Evolutionary conservation across 2,329 filamentous ascomycete species (phyloP).

Genomic region (Magnaporthales sp.): DNA sequence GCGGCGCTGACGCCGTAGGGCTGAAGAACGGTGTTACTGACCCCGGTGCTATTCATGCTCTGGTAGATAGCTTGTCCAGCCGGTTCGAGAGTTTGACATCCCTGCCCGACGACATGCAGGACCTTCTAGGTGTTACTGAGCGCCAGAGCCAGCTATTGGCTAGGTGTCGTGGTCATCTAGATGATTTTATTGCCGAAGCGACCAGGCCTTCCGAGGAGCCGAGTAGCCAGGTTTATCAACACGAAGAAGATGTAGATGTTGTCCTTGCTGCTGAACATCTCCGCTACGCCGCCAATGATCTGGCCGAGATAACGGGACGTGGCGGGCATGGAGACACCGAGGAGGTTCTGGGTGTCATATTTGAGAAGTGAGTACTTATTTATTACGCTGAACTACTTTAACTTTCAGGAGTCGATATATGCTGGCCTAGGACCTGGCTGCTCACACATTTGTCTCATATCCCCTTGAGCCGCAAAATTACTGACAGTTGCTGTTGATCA

Average conservation of each 20-base stretch:
- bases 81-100: constrained; percentile 65
- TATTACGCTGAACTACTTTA: not conserved
- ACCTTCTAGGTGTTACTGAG: constrained; percentile 83
- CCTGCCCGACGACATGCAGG: constrained; percentile 63
- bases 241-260: constrained; percentile 46
- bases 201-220: constrained; percentile 36
- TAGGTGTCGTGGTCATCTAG: constrained; percentile 62
- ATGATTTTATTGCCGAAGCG: constrained; percentile 59
- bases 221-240: not conserved
- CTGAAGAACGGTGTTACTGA: constrained; percentile 24
- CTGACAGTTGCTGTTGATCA: not conserved
- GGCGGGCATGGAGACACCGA: constrained; percentile 86
- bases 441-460: not conserved
- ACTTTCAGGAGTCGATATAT: not conserved
- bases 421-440: not conserved
- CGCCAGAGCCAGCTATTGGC: constrained; percentile 76
- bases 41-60: constrained; percentile 56
- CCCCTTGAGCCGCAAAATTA: not conserved
- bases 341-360: constrained; percentile 91
- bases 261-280: constrained; percentile 87
- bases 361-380: constrained; percentile 78
- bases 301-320: constrained; percentile 82
- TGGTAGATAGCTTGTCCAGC: constrained; percentile 58
- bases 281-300: constrained; percentile 66
- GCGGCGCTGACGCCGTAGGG: constrained; percentile 5